A percentile compares a stretch with the other conserved stretches of the same genome.
Conservation (phyloP, 371 early-diverging fungal species). For the Zychaea mexicana region DNA sequence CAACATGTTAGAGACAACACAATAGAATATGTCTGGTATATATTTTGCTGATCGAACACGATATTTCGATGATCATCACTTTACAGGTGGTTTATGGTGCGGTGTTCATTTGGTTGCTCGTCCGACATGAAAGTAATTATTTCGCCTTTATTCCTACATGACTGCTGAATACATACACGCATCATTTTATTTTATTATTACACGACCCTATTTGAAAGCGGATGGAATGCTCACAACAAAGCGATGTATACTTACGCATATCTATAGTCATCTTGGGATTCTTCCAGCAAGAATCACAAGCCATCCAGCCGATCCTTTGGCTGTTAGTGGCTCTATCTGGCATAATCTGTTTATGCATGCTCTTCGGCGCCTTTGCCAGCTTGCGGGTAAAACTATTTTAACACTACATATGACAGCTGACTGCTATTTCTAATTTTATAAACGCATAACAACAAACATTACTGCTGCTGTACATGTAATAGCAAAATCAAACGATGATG, state of each 20-base stretch:
- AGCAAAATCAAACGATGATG: not conserved
- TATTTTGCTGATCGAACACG: too few species aligned
- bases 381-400: not conserved
- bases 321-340: not conserved
- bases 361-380: not conserved
- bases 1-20: too few species aligned
- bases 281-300: not conserved
- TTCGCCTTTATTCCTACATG: not conserved
- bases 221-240: too few species aligned
- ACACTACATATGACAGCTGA: not conserved
- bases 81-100: conserved; percentile 10
- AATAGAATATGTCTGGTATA: too few species aligned
- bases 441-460: not conserved
- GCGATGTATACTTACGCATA: too few species aligned
- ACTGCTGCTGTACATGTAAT: not conserved
- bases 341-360: not conserved
- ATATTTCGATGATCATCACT: not conserved
- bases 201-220: too few species aligned
- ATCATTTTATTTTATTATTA: not conserved
- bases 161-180: not conserved
- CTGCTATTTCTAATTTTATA: not conserved
- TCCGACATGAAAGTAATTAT: conserved; percentile 4
- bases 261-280: not conserved
- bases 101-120: conserved; percentile 4
- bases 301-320: not conserved